Percentiles rank a stretch among this genome's conserved stretches.
These are phyloP conservation scores for Taphrina wiesneri DNA, from an alignment of 1,139 yeast genomes.

Conservation along the genomic window DNA sequence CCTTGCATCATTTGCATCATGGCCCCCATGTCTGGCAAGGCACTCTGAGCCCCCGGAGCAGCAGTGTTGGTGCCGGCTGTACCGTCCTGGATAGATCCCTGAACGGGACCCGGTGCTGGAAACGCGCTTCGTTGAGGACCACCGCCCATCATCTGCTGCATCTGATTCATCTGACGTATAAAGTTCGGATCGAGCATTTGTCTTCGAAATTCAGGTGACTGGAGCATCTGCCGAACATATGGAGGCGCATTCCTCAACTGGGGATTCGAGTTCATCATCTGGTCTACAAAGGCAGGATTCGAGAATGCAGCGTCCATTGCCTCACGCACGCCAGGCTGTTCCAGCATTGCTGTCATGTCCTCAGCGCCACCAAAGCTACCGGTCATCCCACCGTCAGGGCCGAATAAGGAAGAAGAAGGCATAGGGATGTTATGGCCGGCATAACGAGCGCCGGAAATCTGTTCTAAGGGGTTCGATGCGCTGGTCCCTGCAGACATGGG, in stretches of 20 bases:
- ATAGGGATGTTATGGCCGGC: slow-evolving; percentile 81
- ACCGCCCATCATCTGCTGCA: slow-evolving; percentile 59
- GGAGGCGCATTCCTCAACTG: slow-evolving; percentile 73
- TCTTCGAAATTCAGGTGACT: slow-evolving; percentile 77
- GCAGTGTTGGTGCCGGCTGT: slow-evolving; percentile 52
- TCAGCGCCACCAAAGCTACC: slow-evolving; percentile 56
- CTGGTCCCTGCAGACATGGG: slow-evolving; percentile 80
- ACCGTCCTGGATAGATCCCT: slow-evolving; percentile 44
- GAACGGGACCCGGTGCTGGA: slow-evolving; percentile 37
- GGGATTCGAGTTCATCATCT: slow-evolving; percentile 72
- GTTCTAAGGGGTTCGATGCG: slow-evolving; percentile 85
- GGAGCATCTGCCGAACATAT: slow-evolving; percentile 76
- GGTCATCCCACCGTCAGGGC: slow-evolving; percentile 80
- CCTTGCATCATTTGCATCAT: slow-evolving; percentile 39
- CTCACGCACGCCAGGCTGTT: slow-evolving; percentile 56
- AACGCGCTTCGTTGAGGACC: slow-evolving; percentile 40
- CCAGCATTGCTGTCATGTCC: slow-evolving; percentile 59
- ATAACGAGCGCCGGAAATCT: slow-evolving; percentile 89
- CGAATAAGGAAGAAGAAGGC: slow-evolving; percentile 87
- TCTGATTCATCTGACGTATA: slow-evolving; percentile 75
- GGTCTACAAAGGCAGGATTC: slow-evolving; percentile 82
- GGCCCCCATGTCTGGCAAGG: slow-evolving; percentile 36
- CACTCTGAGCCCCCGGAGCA: slow-evolving; percentile 32
- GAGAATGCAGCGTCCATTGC: slow-evolving; percentile 54
- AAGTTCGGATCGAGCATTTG: slow-evolving; percentile 57